Percentiles rank a stretch among this genome's conserved stretches.
Conservation (phyloP, 257 asterid species). For the Przewalskia tangutica region DNA sequence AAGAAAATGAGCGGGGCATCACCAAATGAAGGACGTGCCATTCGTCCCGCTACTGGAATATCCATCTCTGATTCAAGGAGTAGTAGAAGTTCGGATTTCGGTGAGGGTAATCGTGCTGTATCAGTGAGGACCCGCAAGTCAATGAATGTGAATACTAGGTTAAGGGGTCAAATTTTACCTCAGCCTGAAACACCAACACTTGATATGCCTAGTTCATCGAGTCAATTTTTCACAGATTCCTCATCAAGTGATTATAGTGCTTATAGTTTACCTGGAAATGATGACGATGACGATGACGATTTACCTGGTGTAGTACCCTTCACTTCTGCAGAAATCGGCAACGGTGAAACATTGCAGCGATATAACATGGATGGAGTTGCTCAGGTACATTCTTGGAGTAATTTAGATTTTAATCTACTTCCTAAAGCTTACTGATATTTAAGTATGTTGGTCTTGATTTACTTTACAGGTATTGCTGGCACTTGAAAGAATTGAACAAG, state of each 20-base stretch:
- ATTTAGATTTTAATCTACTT: neutral
- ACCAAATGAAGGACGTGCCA: constrained; percentile 11
- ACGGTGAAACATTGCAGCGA: constrained; percentile 25
- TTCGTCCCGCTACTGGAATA: constrained; percentile 28
- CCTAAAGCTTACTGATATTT: constrained; percentile 2
- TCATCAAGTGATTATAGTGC: constrained; percentile 46
- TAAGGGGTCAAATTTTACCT: constrained; percentile 19
- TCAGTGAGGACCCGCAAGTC: constrained; percentile 37
- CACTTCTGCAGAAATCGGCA: constrained; percentile 28
- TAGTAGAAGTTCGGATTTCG: constrained; percentile 22
- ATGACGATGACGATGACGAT: constrained; percentile 19
- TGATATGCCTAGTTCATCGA: constrained; percentile 18
- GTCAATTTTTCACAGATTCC: constrained; percentile 16
- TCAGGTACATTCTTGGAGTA: constrained; percentile 41
- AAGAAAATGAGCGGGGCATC: constrained; percentile 15
- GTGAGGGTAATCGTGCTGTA: constrained; percentile 19
- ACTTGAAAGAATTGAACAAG: constrained; percentile 79
- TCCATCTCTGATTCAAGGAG: constrained; percentile 32
- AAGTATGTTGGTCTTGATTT: neutral
- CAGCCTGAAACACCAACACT: constrained; percentile 19
- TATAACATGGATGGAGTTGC: constrained; percentile 50
- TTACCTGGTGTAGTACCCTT: constrained; percentile 17
- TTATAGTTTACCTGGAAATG: constrained; percentile 27
- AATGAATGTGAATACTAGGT: constrained; percentile 24
- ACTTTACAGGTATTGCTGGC: constrained; percentile 51